These are phyloP conservation scores for Scheffersomyces coipomensis DNA, from an alignment of 805 yeast species.

Conservation along the genomic window DNA sequence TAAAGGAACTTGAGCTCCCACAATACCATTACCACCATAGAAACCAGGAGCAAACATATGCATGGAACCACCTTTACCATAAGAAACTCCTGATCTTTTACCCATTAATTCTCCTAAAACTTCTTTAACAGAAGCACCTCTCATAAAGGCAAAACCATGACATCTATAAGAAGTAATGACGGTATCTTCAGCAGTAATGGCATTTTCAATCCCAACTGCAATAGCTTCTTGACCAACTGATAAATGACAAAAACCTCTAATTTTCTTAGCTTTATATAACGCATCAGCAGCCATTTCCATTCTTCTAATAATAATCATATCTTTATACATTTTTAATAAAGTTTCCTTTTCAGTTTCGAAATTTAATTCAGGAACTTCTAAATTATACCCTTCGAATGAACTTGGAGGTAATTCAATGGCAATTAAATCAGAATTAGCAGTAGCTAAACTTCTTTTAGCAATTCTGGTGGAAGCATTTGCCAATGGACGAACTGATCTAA, in stretches of 20 bases:
- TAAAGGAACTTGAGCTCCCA: conserved; percentile 98
- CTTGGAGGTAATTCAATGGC: conserved; percentile 68
- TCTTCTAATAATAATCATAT: conserved; percentile 91
- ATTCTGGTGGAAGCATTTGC: conserved; percentile 9
- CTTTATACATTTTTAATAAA: conserved; percentile 90
- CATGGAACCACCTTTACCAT: conserved; percentile 99
- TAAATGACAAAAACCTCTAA: conserved; percentile 98
- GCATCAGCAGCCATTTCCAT: conserved; percentile 99
- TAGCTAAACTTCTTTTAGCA: conserved; percentile 36
- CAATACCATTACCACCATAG: conserved; percentile 99
- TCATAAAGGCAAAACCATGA: conserved; percentile 96
- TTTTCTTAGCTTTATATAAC: conserved; percentile 95
- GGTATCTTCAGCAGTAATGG: conserved; percentile 80
- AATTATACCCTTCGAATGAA: conserved; percentile 82
- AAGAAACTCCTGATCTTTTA: conserved; percentile 89
- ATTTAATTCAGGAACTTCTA: conserved; percentile 64
- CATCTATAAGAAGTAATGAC: conserved; percentile 97
- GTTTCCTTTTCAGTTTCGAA: conserved; percentile 80
- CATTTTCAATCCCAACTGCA: conserved; percentile 97
- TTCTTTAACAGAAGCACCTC: conserved; percentile 89
- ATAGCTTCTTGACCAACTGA: conserved; percentile 98
- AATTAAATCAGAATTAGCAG: conserved; percentile 34
- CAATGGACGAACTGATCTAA: conserved; percentile 9
- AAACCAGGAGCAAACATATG: conserved; percentile 95
- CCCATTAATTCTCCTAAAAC: conserved; percentile 98